phyloP scores from a whole-genome alignment of 371 early-diverging fungal genomes.

The Coemansia sp. region DNA sequence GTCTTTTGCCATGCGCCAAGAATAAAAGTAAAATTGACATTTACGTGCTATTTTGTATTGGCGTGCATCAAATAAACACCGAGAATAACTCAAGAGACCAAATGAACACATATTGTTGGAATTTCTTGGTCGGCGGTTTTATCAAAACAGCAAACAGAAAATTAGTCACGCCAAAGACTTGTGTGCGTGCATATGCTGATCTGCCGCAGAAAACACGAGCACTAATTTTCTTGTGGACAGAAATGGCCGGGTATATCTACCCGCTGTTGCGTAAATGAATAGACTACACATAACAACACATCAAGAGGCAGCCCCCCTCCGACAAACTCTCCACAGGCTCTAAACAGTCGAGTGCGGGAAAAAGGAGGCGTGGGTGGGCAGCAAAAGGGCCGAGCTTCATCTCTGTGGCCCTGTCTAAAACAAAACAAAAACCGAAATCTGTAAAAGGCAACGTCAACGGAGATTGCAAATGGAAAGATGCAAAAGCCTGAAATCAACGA shows the following conservation, averaged over 20 bases:
- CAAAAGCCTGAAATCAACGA: constrained; percentile 3
- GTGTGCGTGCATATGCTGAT: not conserved
- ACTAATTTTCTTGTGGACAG: not conserved
- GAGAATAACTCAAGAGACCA: not conserved
- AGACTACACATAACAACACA: not conserved
- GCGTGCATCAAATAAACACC: not conserved
- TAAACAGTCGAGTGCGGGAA: not conserved
- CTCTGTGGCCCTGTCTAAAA: constrained; percentile 1
- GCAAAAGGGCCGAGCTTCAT: not conserved
- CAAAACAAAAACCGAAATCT: not conserved
- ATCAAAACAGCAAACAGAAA: not conserved
- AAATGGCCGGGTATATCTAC: not conserved
- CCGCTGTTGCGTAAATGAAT: constrained; percentile 1
- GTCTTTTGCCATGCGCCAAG: not conserved
- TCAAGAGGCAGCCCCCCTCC: not conserved
- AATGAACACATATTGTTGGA: not conserved
- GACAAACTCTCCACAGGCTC: constrained; percentile 4
- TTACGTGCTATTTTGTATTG: not conserved
- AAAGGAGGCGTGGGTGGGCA: constrained; percentile 1
- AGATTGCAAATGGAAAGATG: not conserved
- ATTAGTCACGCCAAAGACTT: not conserved
- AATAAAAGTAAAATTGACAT: not conserved
- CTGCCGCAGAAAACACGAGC: not conserved
- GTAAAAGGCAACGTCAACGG: not conserved
- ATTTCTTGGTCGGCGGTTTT: not conserved